phyloP scores from a whole-genome alignment of 345 rosid species.

The Pistacia vera region DNA sequence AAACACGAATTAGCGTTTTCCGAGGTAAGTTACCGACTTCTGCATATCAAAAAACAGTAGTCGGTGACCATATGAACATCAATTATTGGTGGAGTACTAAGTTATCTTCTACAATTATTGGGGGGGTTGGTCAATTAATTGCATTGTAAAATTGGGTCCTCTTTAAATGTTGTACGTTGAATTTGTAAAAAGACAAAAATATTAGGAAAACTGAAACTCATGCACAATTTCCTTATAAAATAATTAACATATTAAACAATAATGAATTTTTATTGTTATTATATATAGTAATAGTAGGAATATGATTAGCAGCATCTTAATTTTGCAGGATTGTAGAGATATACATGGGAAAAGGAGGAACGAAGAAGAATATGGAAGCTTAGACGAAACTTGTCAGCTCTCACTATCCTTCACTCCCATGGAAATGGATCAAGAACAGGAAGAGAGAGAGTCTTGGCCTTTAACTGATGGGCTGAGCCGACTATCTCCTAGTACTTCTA shows the following conservation, averaged over 20 bases:
- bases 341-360: neutral
- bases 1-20: neutral
- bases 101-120: neutral
- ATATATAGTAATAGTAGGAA: no score
- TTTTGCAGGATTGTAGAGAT: constrained; percentile 7
- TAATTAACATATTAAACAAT: no score
- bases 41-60: neutral
- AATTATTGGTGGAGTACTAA: neutral
- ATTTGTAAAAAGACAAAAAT: no score
- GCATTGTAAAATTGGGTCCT: no score
- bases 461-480: neutral
- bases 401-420: constrained; percentile 25
- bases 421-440: constrained; percentile 11
- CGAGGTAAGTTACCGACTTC: constrained; percentile 4
- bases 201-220: no score
- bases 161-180: no score
- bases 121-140: no score
- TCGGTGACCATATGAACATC: neutral
- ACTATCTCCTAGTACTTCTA: neutral
- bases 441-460: constrained; percentile 18
- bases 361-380: constrained; percentile 13
- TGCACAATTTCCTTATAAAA: no score
- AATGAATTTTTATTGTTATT: no score
- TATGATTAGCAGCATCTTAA: neutral
- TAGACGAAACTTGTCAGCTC: constrained; percentile 26